These are phyloP conservation scores for Lecanosticta acicola DNA, from an alignment of 2,329 filamentous ascomycete species.

Conservation along the genomic window DNA sequence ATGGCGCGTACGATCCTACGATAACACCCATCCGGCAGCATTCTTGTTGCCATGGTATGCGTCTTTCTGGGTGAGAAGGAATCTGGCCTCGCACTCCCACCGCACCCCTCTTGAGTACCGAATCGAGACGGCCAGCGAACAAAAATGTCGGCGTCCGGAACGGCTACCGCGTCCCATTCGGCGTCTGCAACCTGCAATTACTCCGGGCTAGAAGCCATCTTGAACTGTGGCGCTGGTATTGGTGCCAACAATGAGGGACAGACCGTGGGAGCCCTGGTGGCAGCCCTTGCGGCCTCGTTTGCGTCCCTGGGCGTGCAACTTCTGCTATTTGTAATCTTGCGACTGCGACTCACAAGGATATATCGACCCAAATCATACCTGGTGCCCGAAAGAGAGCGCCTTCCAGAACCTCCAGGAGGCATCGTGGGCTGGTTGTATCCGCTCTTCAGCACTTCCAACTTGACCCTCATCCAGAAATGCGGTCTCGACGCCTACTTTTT, in stretches of 20 bases:
- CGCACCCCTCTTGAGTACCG: too few relatives aligned
- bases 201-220: too few relatives aligned
- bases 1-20: too few relatives aligned
- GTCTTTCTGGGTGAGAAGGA: too few relatives aligned
- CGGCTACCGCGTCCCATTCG: too few relatives aligned
- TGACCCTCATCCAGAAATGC: conserved; percentile 89
- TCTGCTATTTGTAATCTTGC: conserved; percentile 66
- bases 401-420: conserved; percentile 62
- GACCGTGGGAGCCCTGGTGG: conserved; percentile 33
- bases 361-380: conserved; percentile 87
- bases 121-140: too few relatives aligned
- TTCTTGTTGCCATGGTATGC: too few relatives aligned
- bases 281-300: conserved; percentile 34
- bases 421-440: conserved; percentile 51
- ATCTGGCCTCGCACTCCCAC: too few relatives aligned
- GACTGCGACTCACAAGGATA: conserved; percentile 73
- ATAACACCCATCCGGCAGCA: too few relatives aligned
- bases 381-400: conserved; percentile 77
- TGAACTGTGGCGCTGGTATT: conserved; percentile 12
- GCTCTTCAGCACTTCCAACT: conserved; percentile 63
- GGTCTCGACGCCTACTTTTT: conserved; percentile 98
- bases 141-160: too few relatives aligned
- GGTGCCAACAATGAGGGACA: conserved; percentile 23
- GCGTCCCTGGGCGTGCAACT: conserved; percentile 45
- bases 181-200: too few relatives aligned